Evolutionary conservation across 306 rosid genomes (phyloP).

Genomic region (Quercus suber): DNA sequence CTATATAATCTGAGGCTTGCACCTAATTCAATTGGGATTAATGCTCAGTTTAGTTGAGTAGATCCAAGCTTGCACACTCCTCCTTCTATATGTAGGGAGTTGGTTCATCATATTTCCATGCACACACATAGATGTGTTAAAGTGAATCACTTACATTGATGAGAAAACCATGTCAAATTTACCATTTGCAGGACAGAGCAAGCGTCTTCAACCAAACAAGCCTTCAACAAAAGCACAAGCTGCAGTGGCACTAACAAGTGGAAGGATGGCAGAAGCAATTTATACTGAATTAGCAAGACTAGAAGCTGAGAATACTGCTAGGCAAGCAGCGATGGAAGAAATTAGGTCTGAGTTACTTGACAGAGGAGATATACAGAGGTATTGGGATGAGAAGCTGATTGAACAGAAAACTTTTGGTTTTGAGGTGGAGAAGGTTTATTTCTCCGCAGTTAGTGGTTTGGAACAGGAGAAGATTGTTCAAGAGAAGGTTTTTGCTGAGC

Average conservation of each 20-base stretch:
- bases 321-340: constrained; percentile 62
- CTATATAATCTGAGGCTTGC: background rate
- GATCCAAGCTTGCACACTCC: background rate
- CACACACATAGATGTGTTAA: background rate
- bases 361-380: constrained; percentile 68
- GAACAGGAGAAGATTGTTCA: constrained; percentile 58
- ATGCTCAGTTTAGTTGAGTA: background rate
- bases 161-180: constrained; percentile 16
- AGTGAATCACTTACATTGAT: background rate
- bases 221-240: constrained; percentile 91
- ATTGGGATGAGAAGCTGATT: constrained; percentile 65
- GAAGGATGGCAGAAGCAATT: constrained; percentile 66
- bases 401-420: constrained; percentile 62
- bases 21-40: background rate
- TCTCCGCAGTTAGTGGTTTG: constrained; percentile 49
- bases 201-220: constrained; percentile 83
- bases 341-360: constrained; percentile 67
- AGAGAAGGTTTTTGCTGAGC: constrained; percentile 46
- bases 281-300: constrained; percentile 59
- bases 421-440: constrained; percentile 60
- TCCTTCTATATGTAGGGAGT: constrained; percentile 12
- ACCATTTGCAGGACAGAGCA: constrained; percentile 73
- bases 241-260: constrained; percentile 74
- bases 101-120: constrained; percentile 4
- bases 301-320: constrained; percentile 56